phyloP scores from a whole-genome alignment of 805 yeast species.

The Wickerhamiella hasegawae region DNA sequence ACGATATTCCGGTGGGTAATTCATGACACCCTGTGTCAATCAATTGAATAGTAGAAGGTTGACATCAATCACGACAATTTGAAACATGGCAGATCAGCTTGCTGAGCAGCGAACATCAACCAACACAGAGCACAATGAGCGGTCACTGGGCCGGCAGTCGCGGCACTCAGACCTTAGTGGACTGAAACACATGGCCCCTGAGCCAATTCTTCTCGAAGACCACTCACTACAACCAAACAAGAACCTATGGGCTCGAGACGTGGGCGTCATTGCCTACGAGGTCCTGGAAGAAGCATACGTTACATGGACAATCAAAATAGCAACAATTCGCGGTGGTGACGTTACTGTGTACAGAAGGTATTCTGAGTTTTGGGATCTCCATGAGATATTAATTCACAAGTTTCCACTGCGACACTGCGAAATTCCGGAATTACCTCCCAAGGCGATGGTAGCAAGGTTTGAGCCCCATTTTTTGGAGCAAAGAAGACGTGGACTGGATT shows the following conservation, averaged over 20 bases:
- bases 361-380: conserved; percentile 41
- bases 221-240: conserved; percentile 6
- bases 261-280: conserved; percentile 26
- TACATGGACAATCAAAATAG: conserved; percentile 26
- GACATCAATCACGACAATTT: too few relatives aligned
- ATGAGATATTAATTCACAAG: conserved; percentile 23
- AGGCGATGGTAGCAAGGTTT: conserved; percentile 21
- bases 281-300: conserved; percentile 31
- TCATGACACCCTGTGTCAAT: too few relatives aligned
- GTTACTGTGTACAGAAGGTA: conserved; percentile 43
- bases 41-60: too few relatives aligned
- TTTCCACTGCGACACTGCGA: conserved; percentile 25
- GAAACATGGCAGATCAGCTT: too few relatives aligned
- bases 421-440: conserved; percentile 33
- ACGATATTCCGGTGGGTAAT: too few relatives aligned
- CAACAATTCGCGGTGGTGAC: conserved; percentile 20
- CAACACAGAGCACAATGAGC: too few relatives aligned
- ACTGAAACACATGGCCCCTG: conserved; percentile 8
- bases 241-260: conserved; percentile 26
- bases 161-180: too few relatives aligned
- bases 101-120: too few relatives aligned
- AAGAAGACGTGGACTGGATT: conserved; percentile 30
- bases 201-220: conserved; percentile 15
- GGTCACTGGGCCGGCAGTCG: too few relatives aligned
- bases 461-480: conserved; percentile 23